Base-by-base conservation (phyloP, 495 filamentous ascomycete species). In the Aspergillus olivimuriae region DNA sequence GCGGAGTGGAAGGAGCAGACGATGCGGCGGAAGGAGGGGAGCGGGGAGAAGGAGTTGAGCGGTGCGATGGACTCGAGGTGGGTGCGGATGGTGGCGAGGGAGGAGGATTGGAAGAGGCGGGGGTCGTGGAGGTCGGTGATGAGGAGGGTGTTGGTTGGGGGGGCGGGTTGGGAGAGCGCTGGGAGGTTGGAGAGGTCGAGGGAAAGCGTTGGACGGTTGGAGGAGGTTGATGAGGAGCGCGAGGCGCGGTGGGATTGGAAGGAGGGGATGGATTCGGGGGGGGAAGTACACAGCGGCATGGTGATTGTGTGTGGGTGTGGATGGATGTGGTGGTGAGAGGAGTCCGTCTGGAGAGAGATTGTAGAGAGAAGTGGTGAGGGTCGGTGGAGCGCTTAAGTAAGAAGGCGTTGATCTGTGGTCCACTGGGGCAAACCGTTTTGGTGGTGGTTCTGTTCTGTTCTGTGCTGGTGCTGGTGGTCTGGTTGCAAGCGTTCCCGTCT, bases 11-110 rank as follows among this genome's bases (percentile, higher is more conserved):
- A 97, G 37, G 89, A 92, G 55, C 85, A 84, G 56, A 95, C 75
- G 58, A 98, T 91, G 56, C 92, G 86, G 55, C 84, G 84, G 73
- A 97, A 82, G 14, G 88, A 95, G 48, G 88, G 90, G 26, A 98
- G 78, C 0, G 92, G 92, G 23, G 88, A 86, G 80, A 89, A 97
- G 44, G 83, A 80, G 71, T 92, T 82, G 44, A 96, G 77, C 4
- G 81, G 77, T 0, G 83, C 86, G 19, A 82, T 72, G 4, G 65
- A 60, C 16, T 70, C 51, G 61, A 96, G 83, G 37, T 84, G 77
- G 28, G 77, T 65, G 55, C 83, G 85, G 62, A 98, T 88, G 16
- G 72, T 75, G 45, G 82, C 72, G 42, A 96, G 78, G 48, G 87
- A 86, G 39, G 78, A 62, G 0, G 87, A 74, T 48, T 80, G 74